phyloP scores from a whole-genome alignment of 257 asterid species.

The Henckelia pumila region DNA sequence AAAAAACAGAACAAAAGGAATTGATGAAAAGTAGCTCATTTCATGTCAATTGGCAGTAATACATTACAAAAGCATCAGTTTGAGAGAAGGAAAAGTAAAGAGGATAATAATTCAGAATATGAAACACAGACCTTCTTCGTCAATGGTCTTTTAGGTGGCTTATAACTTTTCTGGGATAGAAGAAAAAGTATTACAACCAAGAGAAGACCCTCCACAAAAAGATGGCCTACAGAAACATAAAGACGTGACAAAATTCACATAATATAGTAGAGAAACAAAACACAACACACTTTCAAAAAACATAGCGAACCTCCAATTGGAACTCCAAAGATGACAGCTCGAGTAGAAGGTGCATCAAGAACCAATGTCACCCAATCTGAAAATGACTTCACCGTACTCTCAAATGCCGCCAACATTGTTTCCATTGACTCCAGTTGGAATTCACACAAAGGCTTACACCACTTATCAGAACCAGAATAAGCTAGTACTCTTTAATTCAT shows the following conservation, averaged over 20 bases:
- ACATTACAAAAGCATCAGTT: not conserved
- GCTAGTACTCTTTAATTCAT: conserved; percentile 23
- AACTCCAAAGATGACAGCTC: conserved; percentile 88
- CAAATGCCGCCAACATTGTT: conserved; percentile 36
- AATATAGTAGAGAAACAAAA: not conserved
- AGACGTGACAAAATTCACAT: not conserved
- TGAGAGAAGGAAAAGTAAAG: conserved; percentile 2
- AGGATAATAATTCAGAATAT: conserved; percentile 11
- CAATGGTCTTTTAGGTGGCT: conserved; percentile 95
- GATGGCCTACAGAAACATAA: conserved; percentile 68
- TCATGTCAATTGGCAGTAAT: not conserved
- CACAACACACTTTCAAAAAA: conserved; percentile 10
- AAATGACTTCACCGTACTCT: conserved; percentile 49
- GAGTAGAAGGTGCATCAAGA: conserved; percentile 68
- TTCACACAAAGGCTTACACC: conserved; percentile 20
- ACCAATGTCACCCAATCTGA: conserved; percentile 67
- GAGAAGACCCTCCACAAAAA: conserved; percentile 88
- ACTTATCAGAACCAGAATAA: conserved; percentile 6
- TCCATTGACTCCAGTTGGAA: conserved; percentile 39
- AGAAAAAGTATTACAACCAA: conserved; percentile 78
- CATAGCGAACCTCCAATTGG: conserved; percentile 67
- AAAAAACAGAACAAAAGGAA: not conserved
- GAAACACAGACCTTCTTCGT: conserved; percentile 62
- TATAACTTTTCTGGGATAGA: conserved; percentile 84
- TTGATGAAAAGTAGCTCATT: not conserved